phyloP scores from a whole-genome alignment of 2,329 filamentous ascomycete genomes.

The Fusarium duplospermum region DNA sequence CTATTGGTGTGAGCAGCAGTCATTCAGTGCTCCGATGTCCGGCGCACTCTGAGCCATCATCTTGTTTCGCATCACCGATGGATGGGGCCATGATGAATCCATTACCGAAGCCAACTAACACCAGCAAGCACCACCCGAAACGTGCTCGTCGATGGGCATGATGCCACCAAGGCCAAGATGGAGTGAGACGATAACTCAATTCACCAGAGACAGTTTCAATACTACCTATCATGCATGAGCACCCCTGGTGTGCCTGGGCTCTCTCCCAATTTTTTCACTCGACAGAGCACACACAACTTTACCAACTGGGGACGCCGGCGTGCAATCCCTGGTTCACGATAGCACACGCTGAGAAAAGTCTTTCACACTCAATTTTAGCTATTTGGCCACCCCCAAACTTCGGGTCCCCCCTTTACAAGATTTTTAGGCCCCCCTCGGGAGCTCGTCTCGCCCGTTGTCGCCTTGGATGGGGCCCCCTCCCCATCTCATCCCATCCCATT shows the following conservation, averaged over 20 bases:
- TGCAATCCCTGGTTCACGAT: background rate
- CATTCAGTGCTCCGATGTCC: slow-evolving; percentile 28
- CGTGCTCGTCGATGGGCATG: slow-evolving; percentile 19
- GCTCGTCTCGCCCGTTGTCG: slow-evolving; percentile 4
- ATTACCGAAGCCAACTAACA: background rate
- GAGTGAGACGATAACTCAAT: slow-evolving; percentile 1
- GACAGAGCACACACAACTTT: background rate
- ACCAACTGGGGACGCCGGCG: slow-evolving; percentile 11
- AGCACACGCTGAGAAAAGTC: background rate
- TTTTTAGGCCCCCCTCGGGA: slow-evolving; percentile 21
- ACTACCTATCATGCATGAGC: background rate
- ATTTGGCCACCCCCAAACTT: slow-evolving; percentile 15
- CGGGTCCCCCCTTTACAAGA: slow-evolving; percentile 6
- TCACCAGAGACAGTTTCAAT: slow-evolving; percentile 4
- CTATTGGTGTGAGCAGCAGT: slow-evolving; percentile 23
- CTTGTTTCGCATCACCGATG: slow-evolving; percentile 19
- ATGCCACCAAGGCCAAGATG: slow-evolving; percentile 14
- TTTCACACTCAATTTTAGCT: slow-evolving; percentile 11
- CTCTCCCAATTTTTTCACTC: background rate
- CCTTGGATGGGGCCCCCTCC: background rate
- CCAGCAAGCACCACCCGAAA: slow-evolving; percentile 13
- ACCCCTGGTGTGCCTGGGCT: slow-evolving; percentile 4
- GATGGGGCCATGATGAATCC: slow-evolving; percentile 16
- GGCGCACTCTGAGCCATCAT: slow-evolving; percentile 8
- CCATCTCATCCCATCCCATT: background rate